phyloP scores from a whole-genome alignment of 805 yeast species.

The Scheffersomyces coipomensis region DNA sequence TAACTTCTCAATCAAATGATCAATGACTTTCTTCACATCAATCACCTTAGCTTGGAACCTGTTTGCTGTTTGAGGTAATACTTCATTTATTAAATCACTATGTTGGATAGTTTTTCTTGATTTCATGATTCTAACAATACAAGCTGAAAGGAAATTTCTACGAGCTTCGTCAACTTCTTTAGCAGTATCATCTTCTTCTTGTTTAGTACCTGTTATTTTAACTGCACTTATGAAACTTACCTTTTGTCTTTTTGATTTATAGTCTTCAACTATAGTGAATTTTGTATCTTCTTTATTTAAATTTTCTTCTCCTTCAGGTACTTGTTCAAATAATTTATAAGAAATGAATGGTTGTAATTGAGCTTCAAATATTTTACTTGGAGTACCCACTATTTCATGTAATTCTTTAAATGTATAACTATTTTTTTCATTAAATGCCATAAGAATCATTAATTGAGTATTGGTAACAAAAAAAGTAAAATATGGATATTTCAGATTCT shows the following conservation, averaged over 20 bases:
- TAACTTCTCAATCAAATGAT: conserved; percentile 79
- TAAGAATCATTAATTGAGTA: conserved; percentile 81
- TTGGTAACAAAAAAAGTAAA: conserved; percentile 78
- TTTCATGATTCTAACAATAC: conserved; percentile 96
- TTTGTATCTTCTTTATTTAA: conserved; percentile 46
- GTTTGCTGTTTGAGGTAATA: conserved; percentile 76
- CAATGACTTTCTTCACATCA: conserved; percentile 85
- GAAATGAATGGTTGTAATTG: conserved; percentile 78
- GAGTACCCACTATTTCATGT: conserved; percentile 64
- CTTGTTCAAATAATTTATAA: conserved; percentile 68
- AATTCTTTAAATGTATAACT: conserved; percentile 61
- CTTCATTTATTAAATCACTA: conserved; percentile 80
- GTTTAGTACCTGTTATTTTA: conserved; percentile 55
- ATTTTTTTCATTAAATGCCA: conserved; percentile 75
- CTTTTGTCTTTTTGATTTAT: conserved; percentile 78
- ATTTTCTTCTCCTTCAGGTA: conserved; percentile 60
- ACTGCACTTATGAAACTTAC: conserved; percentile 72
- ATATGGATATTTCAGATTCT: conserved; percentile 67
- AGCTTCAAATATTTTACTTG: conserved; percentile 65
- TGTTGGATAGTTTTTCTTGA: conserved; percentile 81
- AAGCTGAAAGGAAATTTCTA: conserved; percentile 82
- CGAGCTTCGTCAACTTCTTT: conserved; percentile 86
- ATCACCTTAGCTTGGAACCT: conserved; percentile 84
- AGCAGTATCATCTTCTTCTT: conserved; percentile 70
- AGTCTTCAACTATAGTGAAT: conserved; percentile 74